phyloP scores from a whole-genome alignment of 768 basidiomycete genomes.

The Boletus vermiculosoides region DNA sequence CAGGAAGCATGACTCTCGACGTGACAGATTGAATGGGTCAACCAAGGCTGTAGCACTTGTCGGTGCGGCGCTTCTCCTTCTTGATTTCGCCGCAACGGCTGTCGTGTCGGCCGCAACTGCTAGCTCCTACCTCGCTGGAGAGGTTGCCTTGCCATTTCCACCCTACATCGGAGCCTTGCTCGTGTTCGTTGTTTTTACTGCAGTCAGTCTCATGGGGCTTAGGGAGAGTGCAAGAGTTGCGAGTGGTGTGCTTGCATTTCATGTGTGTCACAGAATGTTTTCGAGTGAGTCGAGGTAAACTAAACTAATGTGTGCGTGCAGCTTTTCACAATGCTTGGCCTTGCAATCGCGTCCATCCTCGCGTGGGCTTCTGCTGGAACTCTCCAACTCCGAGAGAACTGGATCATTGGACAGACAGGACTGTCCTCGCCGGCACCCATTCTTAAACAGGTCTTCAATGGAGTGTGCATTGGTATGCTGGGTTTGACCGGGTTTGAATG shows the following conservation, averaged over 20 bases:
- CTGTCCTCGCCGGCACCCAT: constrained; percentile 32
- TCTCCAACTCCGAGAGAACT: constrained; percentile 51
- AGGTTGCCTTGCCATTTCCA: constrained; percentile 58
- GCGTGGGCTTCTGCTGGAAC: constrained; percentile 54
- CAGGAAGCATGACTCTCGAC: not conserved
- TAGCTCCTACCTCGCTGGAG: constrained; percentile 62
- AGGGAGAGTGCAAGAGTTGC: constrained; percentile 64
- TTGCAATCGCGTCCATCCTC: constrained; percentile 49
- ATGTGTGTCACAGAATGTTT: constrained; percentile 41
- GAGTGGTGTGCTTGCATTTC: constrained; percentile 53
- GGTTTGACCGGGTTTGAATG: constrained; percentile 74
- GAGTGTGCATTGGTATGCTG: constrained; percentile 68
- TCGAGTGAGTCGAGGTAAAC: not conserved
- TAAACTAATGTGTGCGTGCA: constrained; percentile 20
- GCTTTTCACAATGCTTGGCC: constrained; percentile 54
- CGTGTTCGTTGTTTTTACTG: constrained; percentile 53
- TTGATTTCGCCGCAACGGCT: constrained; percentile 68
- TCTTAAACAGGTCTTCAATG: constrained; percentile 55
- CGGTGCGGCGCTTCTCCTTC: constrained; percentile 64
- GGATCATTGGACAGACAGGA: constrained; percentile 40
- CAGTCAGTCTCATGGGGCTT: constrained; percentile 55
- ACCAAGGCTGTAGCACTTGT: constrained; percentile 60
- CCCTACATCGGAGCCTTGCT: constrained; percentile 49
- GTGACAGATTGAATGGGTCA: constrained; percentile 57
- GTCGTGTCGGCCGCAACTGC: constrained; percentile 76